Evolutionary conservation across 305 asterid genomes (phyloP).

Genomic region (Rubia peregrina): DNA sequence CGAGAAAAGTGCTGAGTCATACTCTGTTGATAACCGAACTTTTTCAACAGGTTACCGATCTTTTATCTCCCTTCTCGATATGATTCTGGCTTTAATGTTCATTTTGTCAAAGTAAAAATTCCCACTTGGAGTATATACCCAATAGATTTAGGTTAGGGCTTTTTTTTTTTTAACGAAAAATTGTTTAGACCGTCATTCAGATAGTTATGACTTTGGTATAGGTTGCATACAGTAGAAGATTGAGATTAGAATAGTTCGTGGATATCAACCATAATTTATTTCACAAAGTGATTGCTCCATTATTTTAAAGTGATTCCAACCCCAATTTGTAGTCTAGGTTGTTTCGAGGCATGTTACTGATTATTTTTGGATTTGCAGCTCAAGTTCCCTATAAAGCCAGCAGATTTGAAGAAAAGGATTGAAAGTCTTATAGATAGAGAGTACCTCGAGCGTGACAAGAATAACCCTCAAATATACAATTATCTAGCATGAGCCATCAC

Average conservation of each 20-base stretch:
- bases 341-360: not conserved
- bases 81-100: not conserved
- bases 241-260: not conserved
- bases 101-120: not conserved
- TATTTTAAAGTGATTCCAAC: not conserved
- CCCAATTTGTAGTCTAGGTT: not conserved
- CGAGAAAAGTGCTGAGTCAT: conserved; percentile 89
- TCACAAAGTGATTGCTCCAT: not conserved
- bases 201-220: too few species aligned
- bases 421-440: conserved; percentile 96
- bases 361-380: conserved; percentile 44
- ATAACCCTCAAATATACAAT: conserved; percentile 82
- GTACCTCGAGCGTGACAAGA: conserved; percentile 82
- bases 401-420: conserved; percentile 92
- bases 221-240: not conserved
- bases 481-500: conserved; percentile 53
- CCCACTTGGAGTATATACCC: not conserved
- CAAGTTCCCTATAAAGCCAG: conserved; percentile 91
- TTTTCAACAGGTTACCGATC: conserved; percentile 72
- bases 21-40: conserved; percentile 92
- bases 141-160: not conserved
- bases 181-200: too few species aligned
- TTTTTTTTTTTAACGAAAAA: too few species aligned
- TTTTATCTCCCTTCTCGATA: not conserved
- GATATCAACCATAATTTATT: not conserved